Evolutionary conservation across 2,329 filamentous ascomycete genomes (phyloP).

Genomic region (Alternaria hordeiaustralica): DNA sequence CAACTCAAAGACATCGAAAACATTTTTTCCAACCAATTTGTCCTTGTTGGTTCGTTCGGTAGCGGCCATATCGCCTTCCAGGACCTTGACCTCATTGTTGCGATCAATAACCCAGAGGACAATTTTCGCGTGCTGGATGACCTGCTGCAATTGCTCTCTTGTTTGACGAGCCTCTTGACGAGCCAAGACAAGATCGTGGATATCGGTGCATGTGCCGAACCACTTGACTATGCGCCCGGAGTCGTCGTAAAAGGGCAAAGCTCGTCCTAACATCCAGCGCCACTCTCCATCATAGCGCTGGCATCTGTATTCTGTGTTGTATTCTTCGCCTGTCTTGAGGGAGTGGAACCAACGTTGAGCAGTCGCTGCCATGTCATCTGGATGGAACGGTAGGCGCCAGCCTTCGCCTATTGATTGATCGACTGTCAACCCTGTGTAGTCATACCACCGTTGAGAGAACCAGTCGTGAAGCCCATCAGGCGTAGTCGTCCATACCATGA

Average conservation of each 20-base stretch:
- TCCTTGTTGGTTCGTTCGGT: constrained; percentile 21
- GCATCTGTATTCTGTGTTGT: constrained; percentile 74
- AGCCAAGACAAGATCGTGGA: constrained; percentile 75
- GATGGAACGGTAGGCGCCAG: constrained; percentile 71
- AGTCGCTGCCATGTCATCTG: constrained; percentile 69
- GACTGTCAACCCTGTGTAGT: constrained; percentile 71
- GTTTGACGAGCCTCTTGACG: constrained; percentile 70
- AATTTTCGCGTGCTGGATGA: constrained; percentile 76
- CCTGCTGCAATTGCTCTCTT: constrained; percentile 73
- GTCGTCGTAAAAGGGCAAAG: constrained; percentile 70
- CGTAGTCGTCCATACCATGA: constrained; percentile 73
- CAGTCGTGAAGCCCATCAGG: constrained; percentile 73
- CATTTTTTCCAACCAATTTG: constrained; percentile 61
- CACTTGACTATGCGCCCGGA: constrained; percentile 75
- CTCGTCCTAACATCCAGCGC: constrained; percentile 80
- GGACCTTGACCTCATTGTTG: constrained; percentile 67
- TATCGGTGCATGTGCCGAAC: constrained; percentile 82
- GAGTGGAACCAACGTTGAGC: constrained; percentile 66
- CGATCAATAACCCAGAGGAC: constrained; percentile 76
- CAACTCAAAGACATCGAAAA: constrained; percentile 67
- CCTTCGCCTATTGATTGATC: constrained; percentile 68
- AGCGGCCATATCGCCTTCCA: constrained; percentile 71
- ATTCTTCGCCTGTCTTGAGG: constrained; percentile 69
- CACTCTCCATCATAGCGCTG: constrained; percentile 70
- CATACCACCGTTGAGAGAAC: constrained; percentile 79